phyloP scores from a whole-genome alignment of 179 eudicot species.

The Carnegiea gigantea region DNA sequence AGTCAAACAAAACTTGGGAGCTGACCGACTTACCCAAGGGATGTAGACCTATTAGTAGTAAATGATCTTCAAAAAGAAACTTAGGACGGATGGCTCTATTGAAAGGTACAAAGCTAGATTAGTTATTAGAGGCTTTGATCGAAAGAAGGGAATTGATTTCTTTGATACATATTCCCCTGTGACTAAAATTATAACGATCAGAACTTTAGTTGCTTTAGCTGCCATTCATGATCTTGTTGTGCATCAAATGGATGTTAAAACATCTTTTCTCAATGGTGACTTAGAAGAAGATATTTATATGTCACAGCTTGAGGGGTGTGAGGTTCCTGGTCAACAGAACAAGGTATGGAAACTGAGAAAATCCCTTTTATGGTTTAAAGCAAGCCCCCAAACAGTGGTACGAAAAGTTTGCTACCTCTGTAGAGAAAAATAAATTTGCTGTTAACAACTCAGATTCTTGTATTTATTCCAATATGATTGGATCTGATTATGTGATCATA shows the following conservation, averaged over 20 bases:
- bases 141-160: conserved; percentile 2
- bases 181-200: not conserved
- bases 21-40: not conserved
- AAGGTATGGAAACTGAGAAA: not conserved
- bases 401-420: not conserved
- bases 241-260: conserved; percentile 11
- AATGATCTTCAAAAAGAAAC: conserved; percentile 7
- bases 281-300: not conserved
- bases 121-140: not conserved
- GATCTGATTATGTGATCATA: not conserved
- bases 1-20: not conserved
- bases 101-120: conserved; percentile 10
- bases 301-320: not conserved
- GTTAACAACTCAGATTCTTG: not conserved
- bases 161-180: not conserved
- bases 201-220: not conserved
- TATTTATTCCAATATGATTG: not conserved
- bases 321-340: not conserved
- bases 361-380: conserved; percentile 1
- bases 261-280: not conserved
- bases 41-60: not conserved
- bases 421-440: not conserved
- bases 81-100: conserved; percentile 2
- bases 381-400: conserved; percentile 10
- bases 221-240: not conserved